Base-by-base conservation (phyloP, 164 flowering plant species). In the Stephania cephalantha region DNA sequence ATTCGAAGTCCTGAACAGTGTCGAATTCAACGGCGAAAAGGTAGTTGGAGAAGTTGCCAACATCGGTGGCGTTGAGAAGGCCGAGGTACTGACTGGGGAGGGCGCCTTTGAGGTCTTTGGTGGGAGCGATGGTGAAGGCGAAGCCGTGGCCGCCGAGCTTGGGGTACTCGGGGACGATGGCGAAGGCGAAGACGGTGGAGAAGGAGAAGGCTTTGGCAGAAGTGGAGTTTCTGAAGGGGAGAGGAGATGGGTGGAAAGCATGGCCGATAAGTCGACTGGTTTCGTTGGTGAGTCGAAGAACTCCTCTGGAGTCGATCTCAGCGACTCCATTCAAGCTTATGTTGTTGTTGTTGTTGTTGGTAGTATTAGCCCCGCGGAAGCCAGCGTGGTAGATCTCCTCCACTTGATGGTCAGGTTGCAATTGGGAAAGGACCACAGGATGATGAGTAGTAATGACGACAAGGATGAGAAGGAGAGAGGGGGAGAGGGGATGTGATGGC, bases 21-120 rank as follows among this genome's bases (percentile, higher is more conserved):
- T 89, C 95, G 77, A 90, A 90, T 74, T 90, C 95, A 20, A 90
- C 86, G 5, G 95, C 92, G 65, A 88, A 78, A 25, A 88, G 63
- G 64, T 86, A 87, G 76, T 86, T 82, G 1, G 88, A 69, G 77
- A 71, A 69, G 70, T 84, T 86, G 1, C 88, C 88, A 8, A 76
- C 44, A 66, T 83, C 80, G 46, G 35, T 71, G 29, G 86, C 29
- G 67, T 87, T 86, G 73, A 89, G 75, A 3, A 90, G 80, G n/a
- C 95, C 92, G 12, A 90, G 82, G 68, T 90, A 90, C 78, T 86
- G 90, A 65, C 84, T 83, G 9, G 91, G 87, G 20, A 80, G 84
- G 15, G 85, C 84, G 1, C 78, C 81, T 1, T n/a, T 58, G 61
- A 81, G 81, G 7, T 83, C 73, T 35, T 76, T 75, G 0, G 85